phyloP scores from a whole-genome alignment of 441 rosid species.

The Populus tomentosa region DNA sequence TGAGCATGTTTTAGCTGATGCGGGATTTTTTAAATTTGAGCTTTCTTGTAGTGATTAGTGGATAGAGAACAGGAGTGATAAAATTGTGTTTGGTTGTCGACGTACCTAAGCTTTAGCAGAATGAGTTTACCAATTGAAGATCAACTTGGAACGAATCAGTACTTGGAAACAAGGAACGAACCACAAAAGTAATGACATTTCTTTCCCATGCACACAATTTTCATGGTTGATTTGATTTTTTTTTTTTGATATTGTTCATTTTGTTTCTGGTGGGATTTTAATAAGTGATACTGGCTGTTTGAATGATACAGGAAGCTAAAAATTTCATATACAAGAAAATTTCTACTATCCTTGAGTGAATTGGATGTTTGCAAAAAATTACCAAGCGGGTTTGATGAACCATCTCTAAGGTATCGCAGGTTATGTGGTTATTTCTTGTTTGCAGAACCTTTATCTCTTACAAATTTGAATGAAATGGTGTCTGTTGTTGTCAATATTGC shows the following conservation, averaged over 20 bases:
- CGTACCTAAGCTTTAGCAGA: conserved; percentile 19
- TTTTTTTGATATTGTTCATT: neutral
- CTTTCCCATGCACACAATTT: conserved; percentile 2
- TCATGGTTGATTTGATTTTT: neutral
- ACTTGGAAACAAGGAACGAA: conserved; percentile 27
- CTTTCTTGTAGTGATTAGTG: conserved; percentile 5
- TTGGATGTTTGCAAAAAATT: conserved; percentile 69
- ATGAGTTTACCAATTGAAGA: conserved; percentile 67
- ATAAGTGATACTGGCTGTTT: conserved; percentile 7
- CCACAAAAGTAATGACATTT: conserved; percentile 36
- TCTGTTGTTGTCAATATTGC: neutral
- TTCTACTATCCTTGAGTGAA: conserved; percentile 65
- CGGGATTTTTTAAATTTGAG: conserved; percentile 3
- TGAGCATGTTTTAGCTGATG: conserved; percentile 13
- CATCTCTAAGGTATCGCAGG: conserved; percentile 46
- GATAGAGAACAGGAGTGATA: neutral
- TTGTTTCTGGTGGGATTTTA: neutral
- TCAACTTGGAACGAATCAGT: conserved; percentile 34
- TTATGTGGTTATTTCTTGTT: neutral
- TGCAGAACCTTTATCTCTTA: neutral
- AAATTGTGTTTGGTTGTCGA: neutral
- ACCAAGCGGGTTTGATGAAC: conserved; percentile 55
- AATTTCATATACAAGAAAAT: conserved; percentile 61
- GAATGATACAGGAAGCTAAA: conserved; percentile 52
- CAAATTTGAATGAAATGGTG: neutral